Evolutionary conservation across 1,284 basidiomycete species (phyloP).

Genomic region (Pyrrhoderma noxium): DNA sequence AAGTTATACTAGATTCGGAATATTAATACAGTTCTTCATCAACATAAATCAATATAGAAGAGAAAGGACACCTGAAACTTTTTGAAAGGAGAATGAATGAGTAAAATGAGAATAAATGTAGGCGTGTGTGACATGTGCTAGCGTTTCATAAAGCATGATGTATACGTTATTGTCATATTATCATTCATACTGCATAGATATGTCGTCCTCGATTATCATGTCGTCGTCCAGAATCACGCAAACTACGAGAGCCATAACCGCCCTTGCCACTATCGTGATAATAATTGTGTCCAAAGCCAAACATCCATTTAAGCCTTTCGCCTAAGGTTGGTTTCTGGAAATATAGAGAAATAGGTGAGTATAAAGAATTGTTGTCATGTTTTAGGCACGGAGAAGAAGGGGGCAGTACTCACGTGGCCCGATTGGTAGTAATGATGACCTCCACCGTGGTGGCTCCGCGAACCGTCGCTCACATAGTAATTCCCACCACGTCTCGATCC

Average conservation of each 20-base stretch:
- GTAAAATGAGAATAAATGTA: not conserved
- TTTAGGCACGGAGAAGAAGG: no score
- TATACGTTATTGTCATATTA: no score
- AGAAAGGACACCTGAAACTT: not conserved
- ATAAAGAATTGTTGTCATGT: no score
- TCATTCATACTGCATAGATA: conserved; percentile 19
- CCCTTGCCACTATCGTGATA: conserved; percentile 14
- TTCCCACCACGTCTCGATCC: no score
- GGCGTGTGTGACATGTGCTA: no score
- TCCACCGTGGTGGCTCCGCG: no score
- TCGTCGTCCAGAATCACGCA: conserved; percentile 7
- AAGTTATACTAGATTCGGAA: no score
- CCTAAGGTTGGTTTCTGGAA: conserved; percentile 15
- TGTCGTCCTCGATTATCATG: conserved; percentile 15
- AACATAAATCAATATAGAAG: not conserved
- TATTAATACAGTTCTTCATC: not conserved
- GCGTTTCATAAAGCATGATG: no score
- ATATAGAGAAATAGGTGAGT: not conserved
- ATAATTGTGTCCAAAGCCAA: conserved; percentile 8
- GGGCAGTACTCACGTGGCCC: no score
- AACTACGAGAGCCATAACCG: not conserved
- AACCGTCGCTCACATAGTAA: no score
- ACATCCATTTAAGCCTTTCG: conserved; percentile 15
- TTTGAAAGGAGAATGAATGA: not conserved
- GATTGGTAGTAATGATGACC: no score